These are phyloP conservation scores for Ganoderma meredithae DNA, from an alignment of 1,284 basidiomycete species.

Conservation along the genomic window DNA sequence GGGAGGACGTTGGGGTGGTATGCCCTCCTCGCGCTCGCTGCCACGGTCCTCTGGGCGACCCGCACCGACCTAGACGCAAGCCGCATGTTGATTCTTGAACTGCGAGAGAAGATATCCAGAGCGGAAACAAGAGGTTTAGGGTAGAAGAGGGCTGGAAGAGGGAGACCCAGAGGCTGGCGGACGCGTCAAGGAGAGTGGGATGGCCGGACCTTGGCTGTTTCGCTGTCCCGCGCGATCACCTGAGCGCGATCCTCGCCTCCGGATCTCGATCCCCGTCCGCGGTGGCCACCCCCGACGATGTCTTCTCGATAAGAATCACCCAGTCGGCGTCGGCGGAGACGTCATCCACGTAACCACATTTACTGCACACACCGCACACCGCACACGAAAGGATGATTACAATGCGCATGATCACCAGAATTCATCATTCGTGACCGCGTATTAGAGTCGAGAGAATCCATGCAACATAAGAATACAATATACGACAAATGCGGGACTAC, in stretches of 20 bases:
- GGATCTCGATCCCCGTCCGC: conserved; percentile 2
- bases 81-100: conserved; percentile 17
- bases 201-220: conserved; percentile 26
- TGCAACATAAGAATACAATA: conserved; percentile 35
- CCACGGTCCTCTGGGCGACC: conserved; percentile 24
- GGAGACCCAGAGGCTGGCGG: not conserved
- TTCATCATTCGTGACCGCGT: conserved; percentile 21
- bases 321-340: not conserved
- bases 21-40: conserved; percentile 28
- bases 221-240: conserved; percentile 26
- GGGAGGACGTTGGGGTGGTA: conserved; percentile 81
- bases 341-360: not conserved
- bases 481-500: conserved; percentile 18
- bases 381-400: not conserved
- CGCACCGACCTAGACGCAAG: conserved; percentile 21
- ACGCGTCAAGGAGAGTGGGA: not conserved
- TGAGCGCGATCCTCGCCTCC: conserved; percentile 22
- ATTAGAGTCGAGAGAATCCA: conserved; percentile 25
- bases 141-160: not conserved
- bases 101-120: not conserved
- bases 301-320: not conserved
- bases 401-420: conserved; percentile 8
- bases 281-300: not conserved
- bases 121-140: not conserved
- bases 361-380: not conserved